Base-by-base conservation (phyloP, 345 rosid genomes). In the Bruguiera gymnorhiza region DNA sequence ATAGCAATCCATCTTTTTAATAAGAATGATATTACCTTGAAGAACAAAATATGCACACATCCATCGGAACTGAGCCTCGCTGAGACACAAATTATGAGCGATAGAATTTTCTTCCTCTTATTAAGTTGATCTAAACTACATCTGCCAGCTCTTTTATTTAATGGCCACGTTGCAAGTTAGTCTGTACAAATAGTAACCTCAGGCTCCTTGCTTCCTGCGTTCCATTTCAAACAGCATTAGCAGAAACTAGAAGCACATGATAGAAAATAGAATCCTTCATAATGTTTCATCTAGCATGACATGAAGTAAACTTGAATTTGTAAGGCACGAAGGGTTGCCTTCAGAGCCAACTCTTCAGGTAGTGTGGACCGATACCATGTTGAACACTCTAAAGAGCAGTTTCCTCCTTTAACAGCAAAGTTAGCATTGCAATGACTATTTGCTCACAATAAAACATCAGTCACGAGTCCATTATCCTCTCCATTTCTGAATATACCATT, bases 391-490 rank as follows among this genome's bases (percentile, higher is more conserved):
- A 89, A 85, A 16, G 97, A 88, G 64, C 93, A 88, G 76, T 87
- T 89, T 80, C 90, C 87, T 24, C 96, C 95, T 82, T 83, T 91
- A 30, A 79, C 63, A 13, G 91, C 78, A 64, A 91, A 88, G 75
- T 91, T 91, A 62, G 93, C 93, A 81, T 84, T 84, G 76, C 91
- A 91, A 60, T 91, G 89, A 69, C 90, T 87, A n/a, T 96, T 86
- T 26, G 89, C 75, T 76, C 89, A 93, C 81, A 89, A 71, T 58
- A 89, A 86, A 74, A 87, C 82, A 82, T 83, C 90, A 52, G 89
- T 85, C 87, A 87, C 83, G 62, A 86, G 84, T 21, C 78, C 77
- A 66, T 55, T 68, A 27, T 77, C 78, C 34, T 70, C 86, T 60
- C 65, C 84, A 69, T 70, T 69, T 21, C 77, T 68, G 36, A 63